Evolutionary conservation across 2,329 filamentous ascomycete genomes (phyloP).

Genomic region (Fusarium humuli): DNA sequence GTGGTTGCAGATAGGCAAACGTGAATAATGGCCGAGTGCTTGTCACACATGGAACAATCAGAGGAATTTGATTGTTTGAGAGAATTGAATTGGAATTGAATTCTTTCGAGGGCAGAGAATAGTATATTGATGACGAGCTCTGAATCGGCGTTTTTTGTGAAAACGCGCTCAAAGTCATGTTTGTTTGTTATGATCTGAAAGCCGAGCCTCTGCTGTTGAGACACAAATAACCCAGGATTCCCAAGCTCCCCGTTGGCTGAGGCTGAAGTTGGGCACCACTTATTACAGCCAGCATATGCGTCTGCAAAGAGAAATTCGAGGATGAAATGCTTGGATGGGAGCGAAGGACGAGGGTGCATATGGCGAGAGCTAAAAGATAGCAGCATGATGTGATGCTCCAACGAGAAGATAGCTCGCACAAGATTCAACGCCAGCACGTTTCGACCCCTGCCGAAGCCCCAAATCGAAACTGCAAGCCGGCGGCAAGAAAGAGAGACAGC

Average conservation of each 20-base stretch:
- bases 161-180: constrained; percentile 39
- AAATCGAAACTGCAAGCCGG: constrained; percentile 30
- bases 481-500: constrained; percentile 35
- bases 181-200: constrained; percentile 44
- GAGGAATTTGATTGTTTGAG: constrained; percentile 13
- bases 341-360: constrained; percentile 23
- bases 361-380: constrained; percentile 23
- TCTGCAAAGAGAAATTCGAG: constrained; percentile 32
- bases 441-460: constrained; percentile 33
- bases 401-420: constrained; percentile 26
- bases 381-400: constrained; percentile 31
- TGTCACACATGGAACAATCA: constrained; percentile 26
- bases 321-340: constrained; percentile 35
- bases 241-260: constrained; percentile 26
- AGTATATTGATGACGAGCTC: constrained; percentile 21
- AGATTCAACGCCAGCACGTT: constrained; percentile 29
- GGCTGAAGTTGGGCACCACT: constrained; percentile 29
- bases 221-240: constrained; percentile 32
- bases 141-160: constrained; percentile 2
- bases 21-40: constrained; percentile 19
- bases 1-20: constrained; percentile 29
- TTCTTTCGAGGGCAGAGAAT: background rate
- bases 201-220: constrained; percentile 35
- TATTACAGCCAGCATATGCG: constrained; percentile 29
- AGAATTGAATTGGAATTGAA: constrained; percentile 8